Evolutionary conservation across 2,329 filamentous ascomycete species (phyloP).

Genomic region (Parascedosporium putredinis): DNA sequence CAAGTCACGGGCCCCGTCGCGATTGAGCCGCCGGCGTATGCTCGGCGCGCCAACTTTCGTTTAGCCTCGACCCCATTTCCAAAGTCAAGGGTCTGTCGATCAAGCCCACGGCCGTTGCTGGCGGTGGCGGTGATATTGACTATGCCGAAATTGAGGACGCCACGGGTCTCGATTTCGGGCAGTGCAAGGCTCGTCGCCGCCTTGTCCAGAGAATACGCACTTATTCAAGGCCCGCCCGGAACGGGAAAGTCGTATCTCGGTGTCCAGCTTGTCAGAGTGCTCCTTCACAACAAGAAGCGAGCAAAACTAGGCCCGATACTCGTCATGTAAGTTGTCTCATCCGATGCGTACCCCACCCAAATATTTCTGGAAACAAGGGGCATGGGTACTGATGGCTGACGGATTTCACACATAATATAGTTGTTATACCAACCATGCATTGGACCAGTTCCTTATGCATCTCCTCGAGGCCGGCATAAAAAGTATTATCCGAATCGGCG

Average conservation of each 20-base stretch:
- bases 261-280: slow-evolving; percentile 47
- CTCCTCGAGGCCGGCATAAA: too few species aligned
- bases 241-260: slow-evolving; percentile 71
- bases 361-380: too few species aligned
- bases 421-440: slow-evolving; percentile 58
- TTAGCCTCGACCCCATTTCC: not conserved
- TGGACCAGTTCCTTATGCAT: slow-evolving; percentile 57
- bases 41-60: not conserved
- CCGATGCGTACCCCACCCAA: too few species aligned
- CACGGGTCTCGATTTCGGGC: slow-evolving; percentile 40
- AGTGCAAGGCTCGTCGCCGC: slow-evolving; percentile 40
- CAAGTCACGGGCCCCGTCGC: not conserved
- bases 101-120: not conserved
- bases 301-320: too few species aligned
- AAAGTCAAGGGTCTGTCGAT: not conserved
- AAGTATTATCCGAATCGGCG: slow-evolving; percentile 54
- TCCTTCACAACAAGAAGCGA: too few species aligned
- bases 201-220: slow-evolving; percentile 42
- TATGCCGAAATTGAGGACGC: slow-evolving; percentile 8
- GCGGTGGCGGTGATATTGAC: not conserved
- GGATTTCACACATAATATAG: too few species aligned
- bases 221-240: slow-evolving; percentile 66
- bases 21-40: not conserved
- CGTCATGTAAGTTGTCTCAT: too few species aligned
- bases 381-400: too few species aligned